phyloP scores from a whole-genome alignment of 345 rosid species.

The Leavenworthia alabamica region DNA sequence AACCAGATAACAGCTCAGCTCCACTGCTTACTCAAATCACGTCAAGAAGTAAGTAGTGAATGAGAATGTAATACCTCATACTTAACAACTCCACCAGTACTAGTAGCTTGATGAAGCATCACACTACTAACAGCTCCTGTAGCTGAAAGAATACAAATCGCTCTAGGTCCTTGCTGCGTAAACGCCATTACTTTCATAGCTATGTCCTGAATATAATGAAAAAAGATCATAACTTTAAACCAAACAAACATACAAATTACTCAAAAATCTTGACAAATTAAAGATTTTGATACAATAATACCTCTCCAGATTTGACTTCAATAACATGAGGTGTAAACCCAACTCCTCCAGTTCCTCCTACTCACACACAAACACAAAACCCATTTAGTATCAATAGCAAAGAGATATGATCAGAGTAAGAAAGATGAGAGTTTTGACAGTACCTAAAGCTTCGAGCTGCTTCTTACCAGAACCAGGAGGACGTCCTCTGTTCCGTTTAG shows the following conservation, averaged over 20 bases:
- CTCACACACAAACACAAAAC: slow-evolving; percentile 1
- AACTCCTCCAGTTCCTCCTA: slow-evolving; percentile 89
- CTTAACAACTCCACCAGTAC: slow-evolving; percentile 52
- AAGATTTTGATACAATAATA: slow-evolving; percentile 21
- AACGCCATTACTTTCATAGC: slow-evolving; percentile 67
- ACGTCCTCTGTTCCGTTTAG: slow-evolving; percentile 73
- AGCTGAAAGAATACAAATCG: slow-evolving; percentile 88
- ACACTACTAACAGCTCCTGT: slow-evolving; percentile 83
- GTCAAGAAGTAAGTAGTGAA: neutral
- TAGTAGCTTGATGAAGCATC: slow-evolving; percentile 62
- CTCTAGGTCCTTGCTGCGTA: slow-evolving; percentile 82
- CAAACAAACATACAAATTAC: neutral
- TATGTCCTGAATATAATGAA: slow-evolving; percentile 52
- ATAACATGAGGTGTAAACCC: slow-evolving; percentile 98
- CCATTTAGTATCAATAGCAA: neutral
- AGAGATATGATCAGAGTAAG: slow-evolving; percentile 5
- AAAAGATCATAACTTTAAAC: neutral
- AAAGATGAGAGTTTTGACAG: neutral
- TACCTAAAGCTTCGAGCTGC: slow-evolving; percentile 94
- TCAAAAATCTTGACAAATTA: neutral
- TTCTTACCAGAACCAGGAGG: slow-evolving; percentile 91
- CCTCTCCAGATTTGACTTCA: slow-evolving; percentile 79
- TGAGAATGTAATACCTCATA: slow-evolving; percentile 52
- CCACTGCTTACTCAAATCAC: neutral
- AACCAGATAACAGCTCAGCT: neutral